A percentile compares a stretch with the other conserved stretches of the same genome.
Evolutionary conservation across 2,329 filamentous ascomycete genomes (phyloP).

Genomic region (Fusarium multiceps): DNA sequence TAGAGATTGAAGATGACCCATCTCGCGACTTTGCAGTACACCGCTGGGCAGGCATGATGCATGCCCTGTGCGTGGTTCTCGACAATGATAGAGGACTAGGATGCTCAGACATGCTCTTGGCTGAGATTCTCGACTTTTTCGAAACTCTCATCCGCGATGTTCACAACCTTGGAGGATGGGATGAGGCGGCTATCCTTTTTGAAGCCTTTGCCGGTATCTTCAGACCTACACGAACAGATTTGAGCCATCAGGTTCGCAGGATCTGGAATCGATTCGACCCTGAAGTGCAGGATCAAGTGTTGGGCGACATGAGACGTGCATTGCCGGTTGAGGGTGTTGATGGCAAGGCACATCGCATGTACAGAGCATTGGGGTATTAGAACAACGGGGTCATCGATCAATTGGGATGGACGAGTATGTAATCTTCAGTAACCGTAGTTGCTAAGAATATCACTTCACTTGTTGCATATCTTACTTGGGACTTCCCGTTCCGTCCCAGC

Average conservation of each 20-base stretch:
- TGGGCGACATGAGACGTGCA: conserved; percentile 32
- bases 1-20: conserved; percentile 17
- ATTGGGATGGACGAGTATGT: not conserved
- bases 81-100: conserved; percentile 44
- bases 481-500: conserved; percentile 33
- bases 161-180: conserved; percentile 24
- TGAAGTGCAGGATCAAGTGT: conserved; percentile 32
- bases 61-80: conserved; percentile 46
- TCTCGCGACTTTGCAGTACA: conserved; percentile 2
- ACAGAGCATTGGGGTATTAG: conserved; percentile 30
- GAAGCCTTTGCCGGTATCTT: conserved; percentile 42
- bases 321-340: conserved; percentile 17
- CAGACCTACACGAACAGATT: conserved; percentile 9
- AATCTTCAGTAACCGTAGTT: conserved; percentile 12
- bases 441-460: conserved; percentile 14
- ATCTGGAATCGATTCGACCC: conserved; percentile 42
- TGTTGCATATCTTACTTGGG: conserved; percentile 31
- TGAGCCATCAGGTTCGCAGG: conserved; percentile 26
- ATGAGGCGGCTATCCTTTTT: conserved; percentile 34
- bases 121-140: conserved; percentile 42
- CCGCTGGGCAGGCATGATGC: conserved; percentile 30
- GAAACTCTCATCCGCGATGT: conserved; percentile 38
- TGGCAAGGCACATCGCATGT: conserved; percentile 38
- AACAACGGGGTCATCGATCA: not conserved
- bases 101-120: conserved; percentile 44